Evolutionary conservation across 176 grass and related monocot species (phyloP).

Genomic region (Chloris gayana): DNA sequence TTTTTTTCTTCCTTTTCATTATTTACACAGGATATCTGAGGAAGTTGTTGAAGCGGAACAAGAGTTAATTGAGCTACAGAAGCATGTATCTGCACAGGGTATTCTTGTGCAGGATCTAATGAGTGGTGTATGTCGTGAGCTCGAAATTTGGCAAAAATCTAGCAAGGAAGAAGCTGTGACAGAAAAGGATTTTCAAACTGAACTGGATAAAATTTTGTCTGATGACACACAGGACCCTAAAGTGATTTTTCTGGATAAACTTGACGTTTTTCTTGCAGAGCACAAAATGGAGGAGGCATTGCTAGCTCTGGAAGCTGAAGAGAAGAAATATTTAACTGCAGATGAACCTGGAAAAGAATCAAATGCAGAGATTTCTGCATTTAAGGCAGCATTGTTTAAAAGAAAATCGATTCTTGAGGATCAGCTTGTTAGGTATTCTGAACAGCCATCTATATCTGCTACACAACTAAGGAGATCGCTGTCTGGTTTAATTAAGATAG

Average conservation of each 20-base stretch:
- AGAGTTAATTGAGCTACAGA: conserved; percentile 83
- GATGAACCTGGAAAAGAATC: conserved; percentile 54
- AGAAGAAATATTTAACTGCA: conserved; percentile 56
- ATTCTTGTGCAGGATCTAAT: conserved; percentile 97
- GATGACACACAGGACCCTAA: conserved; percentile 58
- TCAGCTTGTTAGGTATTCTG: conserved; percentile 70
- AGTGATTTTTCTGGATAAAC: conserved; percentile 65
- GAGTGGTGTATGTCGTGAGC: conserved; percentile 76
- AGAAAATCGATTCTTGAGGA: conserved; percentile 78
- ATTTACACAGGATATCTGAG: conserved; percentile 75
- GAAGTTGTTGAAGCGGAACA: conserved; percentile 93
- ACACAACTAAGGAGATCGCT: conserved; percentile 70
- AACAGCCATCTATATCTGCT: conserved; percentile 76
- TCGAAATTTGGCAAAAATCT: conserved; percentile 75
- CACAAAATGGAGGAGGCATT: conserved; percentile 83
- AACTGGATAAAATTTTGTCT: conserved; percentile 69
- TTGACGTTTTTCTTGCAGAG: conserved; percentile 80
- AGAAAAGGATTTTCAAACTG: conserved; percentile 54
- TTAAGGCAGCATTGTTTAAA: conserved; percentile 61
- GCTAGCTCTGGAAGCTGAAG: conserved; percentile 66
- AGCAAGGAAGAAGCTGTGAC: conserved; percentile 53
- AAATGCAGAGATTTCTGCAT: conserved; percentile 58
- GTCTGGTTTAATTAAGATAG: conserved; percentile 75
- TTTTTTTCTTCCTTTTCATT: neutral
- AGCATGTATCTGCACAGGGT: conserved; percentile 87